Evolutionary conservation across 495 filamentous ascomycete genomes (phyloP).

Genomic region (Gamarada debralockiae): DNA sequence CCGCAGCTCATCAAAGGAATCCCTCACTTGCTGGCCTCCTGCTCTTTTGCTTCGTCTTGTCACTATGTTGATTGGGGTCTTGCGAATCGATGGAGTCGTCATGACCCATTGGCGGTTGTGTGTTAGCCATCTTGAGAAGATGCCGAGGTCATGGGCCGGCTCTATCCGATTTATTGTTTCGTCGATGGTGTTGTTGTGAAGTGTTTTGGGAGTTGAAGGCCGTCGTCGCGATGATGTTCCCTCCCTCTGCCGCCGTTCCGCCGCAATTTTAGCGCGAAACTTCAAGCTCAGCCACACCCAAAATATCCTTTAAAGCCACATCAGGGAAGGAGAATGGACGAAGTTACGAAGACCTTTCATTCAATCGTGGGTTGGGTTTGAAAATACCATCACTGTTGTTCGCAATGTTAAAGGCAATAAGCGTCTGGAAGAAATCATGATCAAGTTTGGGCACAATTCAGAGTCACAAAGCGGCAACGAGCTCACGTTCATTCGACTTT

Average conservation of each 20-base stretch:
- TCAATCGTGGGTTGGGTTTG: background rate
- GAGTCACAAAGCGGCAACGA: too few species aligned
- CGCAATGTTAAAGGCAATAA: too few species aligned
- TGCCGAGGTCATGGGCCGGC: slow-evolving; percentile 20
- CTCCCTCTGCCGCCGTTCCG: slow-evolving; percentile 3
- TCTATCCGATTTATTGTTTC: slow-evolving; percentile 10
- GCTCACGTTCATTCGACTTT: too few species aligned
- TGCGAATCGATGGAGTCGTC: slow-evolving; percentile 39
- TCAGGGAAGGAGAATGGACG: too few species aligned
- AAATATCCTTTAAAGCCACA: slow-evolving; percentile 2
- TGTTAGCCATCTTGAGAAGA: slow-evolving; percentile 18
- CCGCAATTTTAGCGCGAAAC: slow-evolving; percentile 15
- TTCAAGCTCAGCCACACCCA: slow-evolving; percentile 12
- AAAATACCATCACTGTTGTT: too few species aligned
- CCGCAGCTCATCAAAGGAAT: slow-evolving; percentile 2
- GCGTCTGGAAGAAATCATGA: too few species aligned
- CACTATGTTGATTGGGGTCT: slow-evolving; percentile 28
- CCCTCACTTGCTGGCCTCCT: slow-evolving; percentile 77
- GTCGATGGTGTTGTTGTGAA: slow-evolving; percentile 4
- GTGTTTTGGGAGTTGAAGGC: background rate
- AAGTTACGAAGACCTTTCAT: background rate
- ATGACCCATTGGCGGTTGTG: slow-evolving; percentile 11
- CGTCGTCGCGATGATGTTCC: slow-evolving; percentile 9
- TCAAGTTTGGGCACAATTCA: too few species aligned
- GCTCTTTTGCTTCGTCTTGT: slow-evolving; percentile 73